Conservation (phyloP, 208 protist species). For the Leishmania lainsoni region DNA sequence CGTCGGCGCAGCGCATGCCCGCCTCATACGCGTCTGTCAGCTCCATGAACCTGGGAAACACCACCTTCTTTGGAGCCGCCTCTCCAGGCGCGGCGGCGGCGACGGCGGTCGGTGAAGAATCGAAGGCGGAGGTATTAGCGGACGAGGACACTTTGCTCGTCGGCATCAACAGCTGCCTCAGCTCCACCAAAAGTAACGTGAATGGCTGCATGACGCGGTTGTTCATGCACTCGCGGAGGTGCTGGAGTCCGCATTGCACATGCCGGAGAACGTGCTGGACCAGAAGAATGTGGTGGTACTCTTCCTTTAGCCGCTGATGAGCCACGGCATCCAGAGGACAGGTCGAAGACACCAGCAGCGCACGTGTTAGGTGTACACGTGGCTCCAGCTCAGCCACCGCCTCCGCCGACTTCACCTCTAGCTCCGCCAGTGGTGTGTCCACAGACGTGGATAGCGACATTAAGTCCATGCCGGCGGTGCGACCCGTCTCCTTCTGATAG, state of each 20-base stretch:
- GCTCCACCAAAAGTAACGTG: constrained; percentile 44
- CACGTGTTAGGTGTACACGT: constrained; percentile 29
- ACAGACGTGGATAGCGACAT: constrained; percentile 33
- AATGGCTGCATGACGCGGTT: constrained; percentile 48
- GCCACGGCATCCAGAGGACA: constrained; percentile 30
- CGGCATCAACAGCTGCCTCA: constrained; percentile 43
- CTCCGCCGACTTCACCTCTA: constrained; percentile 26
- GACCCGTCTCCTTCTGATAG: constrained; percentile 70
- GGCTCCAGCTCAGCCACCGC: constrained; percentile 29
- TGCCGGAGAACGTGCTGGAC: constrained; percentile 53
- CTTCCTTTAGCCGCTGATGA: constrained; percentile 42
- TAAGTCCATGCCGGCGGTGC: constrained; percentile 56
- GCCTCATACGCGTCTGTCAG: constrained; percentile 73
- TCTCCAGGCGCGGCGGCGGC: constrained; percentile 6
- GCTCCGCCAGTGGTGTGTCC: constrained; percentile 32
- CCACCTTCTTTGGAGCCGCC: constrained; percentile 49
- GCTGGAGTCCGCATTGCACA: constrained; percentile 46
- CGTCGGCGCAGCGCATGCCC: constrained; percentile 39
- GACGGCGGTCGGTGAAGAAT: not conserved
- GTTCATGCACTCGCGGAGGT: constrained; percentile 36
- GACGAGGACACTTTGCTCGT: not conserved
- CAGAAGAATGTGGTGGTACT: constrained; percentile 81
- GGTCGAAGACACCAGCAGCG: constrained; percentile 65
- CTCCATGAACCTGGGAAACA: constrained; percentile 77
- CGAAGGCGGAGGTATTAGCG: not conserved